Evolutionary conservation across 1,139 yeast genomes (phyloP).

Genomic region (Nematodospora anomalae): DNA sequence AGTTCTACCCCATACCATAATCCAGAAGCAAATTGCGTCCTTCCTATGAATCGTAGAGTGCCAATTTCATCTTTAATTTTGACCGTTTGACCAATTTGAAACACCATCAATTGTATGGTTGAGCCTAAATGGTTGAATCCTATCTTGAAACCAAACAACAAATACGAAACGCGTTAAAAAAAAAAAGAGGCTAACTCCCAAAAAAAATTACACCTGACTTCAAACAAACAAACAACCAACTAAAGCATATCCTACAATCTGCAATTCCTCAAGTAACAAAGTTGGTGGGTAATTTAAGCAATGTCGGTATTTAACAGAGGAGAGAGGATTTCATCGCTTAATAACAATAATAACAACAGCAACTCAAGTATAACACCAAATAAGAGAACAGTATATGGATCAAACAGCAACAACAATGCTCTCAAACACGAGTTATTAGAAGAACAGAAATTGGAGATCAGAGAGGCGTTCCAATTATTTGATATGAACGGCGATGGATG

Average conservation of each 20-base stretch:
- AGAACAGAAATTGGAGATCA: constrained; percentile 88
- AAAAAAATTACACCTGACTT: background rate
- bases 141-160: background rate
- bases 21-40: constrained; percentile 60
- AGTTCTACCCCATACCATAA: constrained; percentile 81
- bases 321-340: constrained; percentile 7
- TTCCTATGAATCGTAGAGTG: constrained; percentile 48
- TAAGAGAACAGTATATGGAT: constrained; percentile 4
- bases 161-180: background rate
- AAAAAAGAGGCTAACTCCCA: background rate
- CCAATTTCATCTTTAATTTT: constrained; percentile 46
- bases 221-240: too few relatives aligned
- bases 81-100: constrained; percentile 42
- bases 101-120: constrained; percentile 8
- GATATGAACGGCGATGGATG: constrained; percentile 92
- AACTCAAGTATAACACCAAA: constrained; percentile 7
- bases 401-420: constrained; percentile 8
- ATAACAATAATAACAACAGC: constrained; percentile 2
- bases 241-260: too few relatives aligned
- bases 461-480: constrained; percentile 90
- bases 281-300: too few relatives aligned
- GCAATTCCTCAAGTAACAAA: too few relatives aligned
- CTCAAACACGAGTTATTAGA: constrained; percentile 69
- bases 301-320: constrained; percentile 6
- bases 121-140: background rate